Evolutionary conservation across 805 yeast genomes (phyloP).

Genomic region (Monosporozyma servazzii): DNA sequence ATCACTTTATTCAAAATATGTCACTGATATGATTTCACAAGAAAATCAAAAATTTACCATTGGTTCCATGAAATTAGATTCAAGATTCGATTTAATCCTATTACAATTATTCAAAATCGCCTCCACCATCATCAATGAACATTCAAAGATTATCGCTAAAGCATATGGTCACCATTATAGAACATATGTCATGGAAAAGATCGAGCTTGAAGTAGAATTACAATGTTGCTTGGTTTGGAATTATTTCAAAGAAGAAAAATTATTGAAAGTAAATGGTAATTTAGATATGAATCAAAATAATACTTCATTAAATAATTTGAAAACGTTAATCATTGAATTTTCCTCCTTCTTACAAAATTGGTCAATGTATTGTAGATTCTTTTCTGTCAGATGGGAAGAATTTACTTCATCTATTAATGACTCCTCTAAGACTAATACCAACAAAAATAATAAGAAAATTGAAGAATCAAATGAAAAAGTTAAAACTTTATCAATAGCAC

Average conservation of each 20-base stretch:
- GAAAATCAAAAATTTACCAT: slow-evolving; percentile 63
- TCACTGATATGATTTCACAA: slow-evolving; percentile 73
- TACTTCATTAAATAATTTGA: not conserved
- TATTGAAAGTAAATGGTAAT: slow-evolving; percentile 37
- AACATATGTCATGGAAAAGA: slow-evolving; percentile 55
- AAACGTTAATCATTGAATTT: slow-evolving; percentile 48
- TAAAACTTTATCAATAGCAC: slow-evolving; percentile 12
- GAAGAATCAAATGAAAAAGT: not conserved
- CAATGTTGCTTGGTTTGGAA: slow-evolving; percentile 74
- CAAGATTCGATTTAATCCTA: slow-evolving; percentile 32
- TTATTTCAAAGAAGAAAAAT: slow-evolving; percentile 6
- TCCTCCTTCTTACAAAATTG: slow-evolving; percentile 76
- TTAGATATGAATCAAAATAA: slow-evolving; percentile 18
- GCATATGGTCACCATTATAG: slow-evolving; percentile 63
- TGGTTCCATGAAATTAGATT: slow-evolving; percentile 33
- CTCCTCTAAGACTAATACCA: not conserved
- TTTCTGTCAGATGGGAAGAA: slow-evolving; percentile 58
- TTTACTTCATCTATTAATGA: slow-evolving; percentile 13
- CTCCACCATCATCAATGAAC: slow-evolving; percentile 78
- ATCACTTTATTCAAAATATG: slow-evolving; percentile 73
- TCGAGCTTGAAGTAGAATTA: slow-evolving; percentile 85
- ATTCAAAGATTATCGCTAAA: slow-evolving; percentile 63
- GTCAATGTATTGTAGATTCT: slow-evolving; percentile 69
- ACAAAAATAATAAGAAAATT: not conserved
- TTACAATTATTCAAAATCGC: slow-evolving; percentile 73